These are phyloP conservation scores for Tremella mesenterica DNA, from an alignment of 768 basidiomycete genomes.

Conservation along the genomic window DNA sequence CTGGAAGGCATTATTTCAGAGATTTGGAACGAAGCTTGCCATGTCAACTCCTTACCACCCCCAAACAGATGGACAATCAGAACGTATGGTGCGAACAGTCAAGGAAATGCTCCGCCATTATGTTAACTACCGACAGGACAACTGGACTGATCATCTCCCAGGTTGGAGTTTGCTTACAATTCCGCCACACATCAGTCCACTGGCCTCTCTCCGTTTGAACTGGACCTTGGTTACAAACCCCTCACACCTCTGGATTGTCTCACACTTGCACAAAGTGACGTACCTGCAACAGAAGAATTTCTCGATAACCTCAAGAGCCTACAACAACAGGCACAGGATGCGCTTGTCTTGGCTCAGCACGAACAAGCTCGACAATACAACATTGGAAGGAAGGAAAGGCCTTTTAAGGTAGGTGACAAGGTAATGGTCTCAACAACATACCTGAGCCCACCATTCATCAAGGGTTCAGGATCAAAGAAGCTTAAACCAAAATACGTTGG, in stretches of 20 bases:
- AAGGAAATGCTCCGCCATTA: neutral
- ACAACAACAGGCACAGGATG: neutral
- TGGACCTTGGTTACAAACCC: neutral
- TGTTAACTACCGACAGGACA: neutral
- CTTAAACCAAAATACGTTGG: neutral
- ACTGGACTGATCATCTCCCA: neutral
- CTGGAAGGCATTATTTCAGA: constrained; percentile 45
- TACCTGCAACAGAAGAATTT: neutral
- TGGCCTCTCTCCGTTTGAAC: neutral
- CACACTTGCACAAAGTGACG: neutral
- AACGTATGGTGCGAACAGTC: neutral
- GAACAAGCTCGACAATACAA: neutral
- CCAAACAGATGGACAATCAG: constrained; percentile 41
- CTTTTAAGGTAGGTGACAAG: neutral
- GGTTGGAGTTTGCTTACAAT: neutral
- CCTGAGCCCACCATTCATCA: neutral
- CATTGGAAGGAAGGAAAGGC: neutral
- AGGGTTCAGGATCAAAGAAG: neutral
- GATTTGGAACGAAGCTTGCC: constrained; percentile 35
- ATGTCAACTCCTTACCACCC: constrained; percentile 50
- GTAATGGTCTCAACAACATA: neutral
- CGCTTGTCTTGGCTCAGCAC: neutral
- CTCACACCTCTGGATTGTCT: neutral
- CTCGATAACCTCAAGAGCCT: neutral
- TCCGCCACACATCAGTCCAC: neutral